Evolutionary conservation across 768 basidiomycete species (phyloP), one percentile per base, ranked within the genome.

Genomic region (Amanita subjunquillea): DNA sequence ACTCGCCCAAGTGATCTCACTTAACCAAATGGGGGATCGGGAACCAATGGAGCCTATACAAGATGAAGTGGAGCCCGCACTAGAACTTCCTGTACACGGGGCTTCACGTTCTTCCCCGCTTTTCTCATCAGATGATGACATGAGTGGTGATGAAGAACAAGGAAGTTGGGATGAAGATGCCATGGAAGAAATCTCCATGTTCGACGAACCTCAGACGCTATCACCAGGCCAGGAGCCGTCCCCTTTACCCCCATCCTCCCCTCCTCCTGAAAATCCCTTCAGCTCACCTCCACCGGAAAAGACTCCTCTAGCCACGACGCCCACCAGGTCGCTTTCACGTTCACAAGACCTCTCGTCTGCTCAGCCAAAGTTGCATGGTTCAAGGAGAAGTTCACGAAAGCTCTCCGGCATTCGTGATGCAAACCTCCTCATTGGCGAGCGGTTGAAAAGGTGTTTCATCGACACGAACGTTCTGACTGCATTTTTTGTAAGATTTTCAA

Each of bases 101-200:
- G 72, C 77, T 2, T 75, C 77, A 45, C 65, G 72, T 37, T 85
- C 85, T 59, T 87, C 86, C 32, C 51, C 51, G 1, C 13, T 39
- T 13, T 53, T 53, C 36, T 53, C 51, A 12, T 53, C 51, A n/a
- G 51, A 53, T n/a, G 51, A 53, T 3, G 86, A 87, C 54, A 88
- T 90, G 77, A 85, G 78, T 57, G 76, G 69, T 34, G 71, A 71
- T 8, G 80, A 80, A 42, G 85, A 82, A 48, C 79, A 82, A 4
- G 82, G 82, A 2, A 87, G 82, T 62, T 85, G 83, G 8, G 85
- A 87, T 56, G 87, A 88, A 58, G 87, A 88, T 45, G 77, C 70
- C 0, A 87, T 89, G 83, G 89, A 91, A 58, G 88, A 91, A 56
- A 85, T 92, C 46, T 79, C 77, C 25, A 84, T 87, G 75, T 77